Evolutionary conservation across 106 monocot genomes (phyloP), one percentile per base, ranked within the genome.

Genomic region (Allium cepa): DNA sequence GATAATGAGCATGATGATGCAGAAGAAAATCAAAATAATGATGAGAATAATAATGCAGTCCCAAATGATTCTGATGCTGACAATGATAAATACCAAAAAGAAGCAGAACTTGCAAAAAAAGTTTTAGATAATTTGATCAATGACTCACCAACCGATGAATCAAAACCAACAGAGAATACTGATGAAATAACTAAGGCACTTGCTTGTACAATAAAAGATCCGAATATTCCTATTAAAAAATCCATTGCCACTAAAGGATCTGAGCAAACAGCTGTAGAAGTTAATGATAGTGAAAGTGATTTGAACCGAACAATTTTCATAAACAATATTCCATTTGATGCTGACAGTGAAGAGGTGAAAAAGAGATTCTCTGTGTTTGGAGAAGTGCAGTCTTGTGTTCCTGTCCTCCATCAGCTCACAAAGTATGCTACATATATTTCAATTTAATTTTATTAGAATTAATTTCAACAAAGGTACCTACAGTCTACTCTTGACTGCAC

Each of bases 321-420:
- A 67, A 87, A 85, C 72, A 99, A 99, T 58, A 80, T 99, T 71
- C 99, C 99, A 18, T 99, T 93, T 83, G 93, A 99, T 69, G 69
- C 83, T 51, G 79, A 69, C n/a, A 72, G 56, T 65, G 93, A 81
- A 70, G 99, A 93, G 57, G 93, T 99, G 55, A 93, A 80, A 66
- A 75, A 85, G 62, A 87, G 83, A 59, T 99, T 99, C 69, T 85
- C 87, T 17, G 59, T 87, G 17, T 99, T 90, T 82, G 99, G 99
- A 26, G 79, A 87, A 63, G 83, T 99, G 69, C 76, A 83, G 59
- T 81, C 87, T 45, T 90, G 81, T 75, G 6, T 73, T 46, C 87
- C 79, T 0, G 99, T 99, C 60, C 87, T 99, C 28, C 99, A 93
- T 78, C 77, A 68, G 67, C 72, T 93, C 64, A 99, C 99, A 72